A percentile compares a stretch with the other conserved stretches of the same genome.
These are phyloP conservation scores for Dothidotthia symphoricarpi DNA, from an alignment of 2,329 filamentous ascomycete genomes.

Conservation along the genomic window DNA sequence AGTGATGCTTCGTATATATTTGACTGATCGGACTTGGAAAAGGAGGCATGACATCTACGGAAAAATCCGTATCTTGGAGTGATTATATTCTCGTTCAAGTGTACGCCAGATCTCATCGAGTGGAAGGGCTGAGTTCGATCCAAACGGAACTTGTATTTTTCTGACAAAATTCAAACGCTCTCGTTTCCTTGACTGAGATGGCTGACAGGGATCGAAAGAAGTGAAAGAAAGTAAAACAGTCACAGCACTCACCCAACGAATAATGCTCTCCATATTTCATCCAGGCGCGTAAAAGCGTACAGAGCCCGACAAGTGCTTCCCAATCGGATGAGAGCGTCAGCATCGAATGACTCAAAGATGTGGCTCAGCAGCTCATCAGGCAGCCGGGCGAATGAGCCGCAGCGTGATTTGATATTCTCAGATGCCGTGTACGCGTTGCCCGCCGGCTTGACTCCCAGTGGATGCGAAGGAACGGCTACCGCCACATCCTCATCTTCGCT, in stretches of 20 bases:
- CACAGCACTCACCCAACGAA: slow-evolving; percentile 72
- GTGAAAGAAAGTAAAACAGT: slow-evolving; percentile 1
- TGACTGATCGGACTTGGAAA: neutral
- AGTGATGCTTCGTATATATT: too few species aligned
- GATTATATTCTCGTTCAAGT: too few species aligned
- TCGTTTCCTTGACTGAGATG: too few species aligned
- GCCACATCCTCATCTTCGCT: slow-evolving; percentile 40
- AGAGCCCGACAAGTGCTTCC: slow-evolving; percentile 80
- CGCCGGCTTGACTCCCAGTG: slow-evolving; percentile 78
- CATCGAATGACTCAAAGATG: slow-evolving; percentile 73
- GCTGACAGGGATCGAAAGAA: too few species aligned
- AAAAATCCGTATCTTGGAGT: too few species aligned
- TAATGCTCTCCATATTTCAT: slow-evolving; percentile 85
- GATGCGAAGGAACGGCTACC: slow-evolving; percentile 70
- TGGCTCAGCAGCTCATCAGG: slow-evolving; percentile 79
- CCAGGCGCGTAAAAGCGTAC: slow-evolving; percentile 78
- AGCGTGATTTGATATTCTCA: slow-evolving; percentile 63
- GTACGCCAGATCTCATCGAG: too few species aligned
- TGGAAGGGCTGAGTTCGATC: too few species aligned
- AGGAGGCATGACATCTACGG: too few species aligned
- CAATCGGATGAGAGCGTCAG: slow-evolving; percentile 60
- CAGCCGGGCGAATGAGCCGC: slow-evolving; percentile 65
- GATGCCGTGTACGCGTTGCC: slow-evolving; percentile 74
- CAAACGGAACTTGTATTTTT: too few species aligned
- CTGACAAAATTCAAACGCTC: too few species aligned